Percentiles rank a stretch among this genome's conserved stretches.
Conservation (phyloP, 139 green algal species). For the Chlorella vulgaris region DNA sequence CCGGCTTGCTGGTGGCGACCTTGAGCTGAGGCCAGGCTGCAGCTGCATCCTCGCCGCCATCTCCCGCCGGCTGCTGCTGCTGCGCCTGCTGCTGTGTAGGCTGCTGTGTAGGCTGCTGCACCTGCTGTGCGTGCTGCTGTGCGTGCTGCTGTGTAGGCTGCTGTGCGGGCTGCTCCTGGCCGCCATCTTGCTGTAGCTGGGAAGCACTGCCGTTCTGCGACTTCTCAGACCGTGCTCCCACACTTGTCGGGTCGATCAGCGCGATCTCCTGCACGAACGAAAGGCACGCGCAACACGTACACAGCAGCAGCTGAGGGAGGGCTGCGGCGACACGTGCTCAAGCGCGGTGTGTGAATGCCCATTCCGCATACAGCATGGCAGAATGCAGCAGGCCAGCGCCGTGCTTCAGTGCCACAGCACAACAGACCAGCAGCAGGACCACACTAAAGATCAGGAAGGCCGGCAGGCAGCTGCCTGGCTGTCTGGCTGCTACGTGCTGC, state of each 20-base stretch:
- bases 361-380: too few relatives aligned
- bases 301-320: not conserved
- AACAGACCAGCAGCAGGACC: too few relatives aligned
- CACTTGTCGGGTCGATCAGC: slow-evolving; percentile 33
- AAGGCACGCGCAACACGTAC: too few relatives aligned
- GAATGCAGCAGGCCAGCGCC: too few relatives aligned
- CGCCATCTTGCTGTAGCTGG: not conserved
- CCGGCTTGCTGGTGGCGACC: slow-evolving; percentile 18
- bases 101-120: not conserved
- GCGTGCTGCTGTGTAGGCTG: not conserved
- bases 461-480: too few relatives aligned
- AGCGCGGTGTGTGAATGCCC: too few relatives aligned
- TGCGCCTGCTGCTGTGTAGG: not conserved
- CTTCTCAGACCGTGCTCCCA: not conserved
- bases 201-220: not conserved
- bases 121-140: not conserved
- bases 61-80: not conserved
- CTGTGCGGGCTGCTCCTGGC: too few relatives aligned
- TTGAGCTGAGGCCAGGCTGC: slow-evolving; percentile 20
- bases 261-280: slow-evolving; percentile 48
- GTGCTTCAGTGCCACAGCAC: too few relatives aligned
- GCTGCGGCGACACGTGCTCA: too few relatives aligned
- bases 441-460: too few relatives aligned
- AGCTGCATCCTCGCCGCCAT: not conserved
- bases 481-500: too few relatives aligned